phyloP scores from a whole-genome alignment of 2,329 filamentous ascomycete species.

The Alternaria sp. region DNA sequence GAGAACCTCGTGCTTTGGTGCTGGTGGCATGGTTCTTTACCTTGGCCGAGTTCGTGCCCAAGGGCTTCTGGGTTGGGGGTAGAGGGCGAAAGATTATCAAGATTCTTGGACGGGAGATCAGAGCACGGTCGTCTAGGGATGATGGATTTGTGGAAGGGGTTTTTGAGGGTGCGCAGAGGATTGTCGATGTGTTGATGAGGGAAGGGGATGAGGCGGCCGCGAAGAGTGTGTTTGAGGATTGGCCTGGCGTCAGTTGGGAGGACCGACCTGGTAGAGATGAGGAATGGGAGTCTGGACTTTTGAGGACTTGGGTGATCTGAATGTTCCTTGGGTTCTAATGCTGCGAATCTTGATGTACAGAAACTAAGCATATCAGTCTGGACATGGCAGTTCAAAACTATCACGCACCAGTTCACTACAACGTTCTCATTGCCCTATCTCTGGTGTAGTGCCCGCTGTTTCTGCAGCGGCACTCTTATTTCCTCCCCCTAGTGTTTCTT shows the following conservation, averaged over 20 bases:
- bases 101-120: conserved; percentile 31
- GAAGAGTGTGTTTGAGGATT: conserved; percentile 35
- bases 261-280: conserved; percentile 31
- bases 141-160: conserved; percentile 18
- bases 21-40: conserved; percentile 43
- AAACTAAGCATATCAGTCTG: not conserved
- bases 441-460: not conserved
- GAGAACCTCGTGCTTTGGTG: conserved; percentile 38
- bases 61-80: conserved; percentile 35
- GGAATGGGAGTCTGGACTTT: conserved; percentile 28
- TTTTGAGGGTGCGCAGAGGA: conserved; percentile 30
- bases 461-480: not conserved
- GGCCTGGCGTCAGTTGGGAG: conserved; percentile 39
- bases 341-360: not conserved
- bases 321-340: not conserved
- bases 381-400: not conserved
- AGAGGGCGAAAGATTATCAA: conserved; percentile 27
- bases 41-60: conserved; percentile 33
- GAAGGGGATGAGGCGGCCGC: conserved; percentile 33
- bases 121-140: conserved; percentile 16
- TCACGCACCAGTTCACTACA: not conserved
- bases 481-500: not conserved
- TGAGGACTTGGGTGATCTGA: conserved; percentile 10
- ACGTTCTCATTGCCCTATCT: not conserved
- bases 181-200: conserved; percentile 22